Evolutionary conservation across 495 filamentous ascomycete genomes (phyloP).

Genomic region (Talaromyces nanjingensis): DNA sequence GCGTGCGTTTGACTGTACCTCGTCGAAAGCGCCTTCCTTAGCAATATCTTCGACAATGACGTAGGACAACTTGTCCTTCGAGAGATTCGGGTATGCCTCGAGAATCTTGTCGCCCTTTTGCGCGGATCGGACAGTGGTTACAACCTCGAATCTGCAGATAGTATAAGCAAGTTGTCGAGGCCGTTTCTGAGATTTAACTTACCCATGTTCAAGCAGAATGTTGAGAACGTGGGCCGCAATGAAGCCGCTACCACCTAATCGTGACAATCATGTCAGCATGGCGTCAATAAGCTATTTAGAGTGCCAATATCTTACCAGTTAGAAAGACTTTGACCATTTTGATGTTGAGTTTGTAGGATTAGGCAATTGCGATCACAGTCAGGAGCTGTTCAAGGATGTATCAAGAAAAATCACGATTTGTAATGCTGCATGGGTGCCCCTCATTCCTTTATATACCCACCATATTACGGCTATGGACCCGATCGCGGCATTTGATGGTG

Average conservation of each 20-base stretch:
- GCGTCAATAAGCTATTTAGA: background rate
- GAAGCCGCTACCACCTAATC: constrained; percentile 57
- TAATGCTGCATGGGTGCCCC: background rate
- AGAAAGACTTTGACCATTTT: constrained; percentile 38
- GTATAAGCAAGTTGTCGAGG: background rate
- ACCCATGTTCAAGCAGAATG: constrained; percentile 57
- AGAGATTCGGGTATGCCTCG: constrained; percentile 51
- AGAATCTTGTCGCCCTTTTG: constrained; percentile 73
- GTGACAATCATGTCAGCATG: constrained; percentile 2
- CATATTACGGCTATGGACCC: background rate
- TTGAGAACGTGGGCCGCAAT: constrained; percentile 78
- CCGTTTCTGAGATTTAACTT: constrained; percentile 9
- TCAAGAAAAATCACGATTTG: background rate
- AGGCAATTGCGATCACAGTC: background rate
- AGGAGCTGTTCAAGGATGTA: background rate
- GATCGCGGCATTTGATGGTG: background rate
- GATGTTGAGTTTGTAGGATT: background rate
- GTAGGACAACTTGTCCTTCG: constrained; percentile 62
- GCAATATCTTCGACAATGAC: constrained; percentile 82
- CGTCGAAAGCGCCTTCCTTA: constrained; percentile 65
- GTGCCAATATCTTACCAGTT: constrained; percentile 25
- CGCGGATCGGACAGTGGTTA: constrained; percentile 76
- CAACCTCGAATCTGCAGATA: constrained; percentile 53
- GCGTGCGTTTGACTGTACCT: constrained; percentile 31
- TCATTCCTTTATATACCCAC: background rate